A percentile compares a stretch with the other conserved stretches of the same genome.
phyloP scores from a whole-genome alignment of 768 basidiomycete genomes.

The Tulasnella sp. region DNA sequence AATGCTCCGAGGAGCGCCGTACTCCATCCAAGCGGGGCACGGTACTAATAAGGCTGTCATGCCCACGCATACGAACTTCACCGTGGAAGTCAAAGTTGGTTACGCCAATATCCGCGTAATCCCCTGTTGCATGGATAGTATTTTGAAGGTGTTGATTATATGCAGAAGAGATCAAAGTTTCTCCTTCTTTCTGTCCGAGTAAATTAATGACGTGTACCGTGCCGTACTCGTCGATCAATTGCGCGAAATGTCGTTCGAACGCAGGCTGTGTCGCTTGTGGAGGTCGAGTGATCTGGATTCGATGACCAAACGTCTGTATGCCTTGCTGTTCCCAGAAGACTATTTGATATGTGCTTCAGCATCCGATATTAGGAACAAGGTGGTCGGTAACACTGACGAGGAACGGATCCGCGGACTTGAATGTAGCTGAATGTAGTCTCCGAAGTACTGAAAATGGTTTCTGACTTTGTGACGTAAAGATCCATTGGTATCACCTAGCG shows the following conservation, averaged over 20 bases:
- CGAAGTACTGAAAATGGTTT: conserved; percentile 80
- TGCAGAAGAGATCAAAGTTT: conserved; percentile 70
- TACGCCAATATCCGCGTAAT: conserved; percentile 63
- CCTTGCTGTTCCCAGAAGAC: conserved; percentile 99
- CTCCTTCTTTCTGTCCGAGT: conserved; percentile 86
- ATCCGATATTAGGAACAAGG: background rate
- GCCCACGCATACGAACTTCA: conserved; percentile 68
- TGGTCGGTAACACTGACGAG: conserved; percentile 50
- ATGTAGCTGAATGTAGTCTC: conserved; percentile 86
- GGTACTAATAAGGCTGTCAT: conserved; percentile 75
- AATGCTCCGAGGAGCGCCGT: conserved; percentile 58
- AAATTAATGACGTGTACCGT: conserved; percentile 83
- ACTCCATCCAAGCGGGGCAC: conserved; percentile 58
- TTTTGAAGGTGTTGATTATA: conserved; percentile 66
- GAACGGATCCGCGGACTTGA: conserved; percentile 92
- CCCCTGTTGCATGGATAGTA: conserved; percentile 26
- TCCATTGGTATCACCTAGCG: background rate
- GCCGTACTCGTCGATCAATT: conserved; percentile 79
- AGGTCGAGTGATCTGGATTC: conserved; percentile 91
- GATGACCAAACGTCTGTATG: conserved; percentile 86
- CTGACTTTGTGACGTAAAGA: conserved; percentile 50
- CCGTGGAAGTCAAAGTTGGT: conserved; percentile 95
- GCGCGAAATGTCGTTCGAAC: conserved; percentile 87
- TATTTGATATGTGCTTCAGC: conserved; percentile 30
- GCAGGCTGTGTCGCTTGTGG: conserved; percentile 88